Evolutionary conservation across 176 grass and related monocot genomes (phyloP), one percentile per base, ranked within the genome.

Genomic region (Aegilops speltoides): DNA sequence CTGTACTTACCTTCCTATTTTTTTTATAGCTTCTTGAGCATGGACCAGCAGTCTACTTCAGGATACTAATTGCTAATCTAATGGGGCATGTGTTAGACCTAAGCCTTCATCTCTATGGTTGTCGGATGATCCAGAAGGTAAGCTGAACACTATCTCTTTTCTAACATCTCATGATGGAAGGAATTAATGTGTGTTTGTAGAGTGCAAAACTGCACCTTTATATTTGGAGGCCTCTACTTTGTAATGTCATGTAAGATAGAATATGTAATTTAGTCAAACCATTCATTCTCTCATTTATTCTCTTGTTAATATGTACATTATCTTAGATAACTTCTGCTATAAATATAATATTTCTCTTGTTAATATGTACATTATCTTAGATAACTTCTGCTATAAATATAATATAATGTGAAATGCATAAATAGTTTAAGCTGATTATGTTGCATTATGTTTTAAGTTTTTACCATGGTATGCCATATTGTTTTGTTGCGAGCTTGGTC

Each of bases 81-180:
- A 41, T 26, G 76, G 82, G 82, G 56, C n/a, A 83, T 66, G 82
- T 90, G 56, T 38, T 95, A 15, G 15, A 13, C 2, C 73, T 90
- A 28, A 83, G 90, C 52, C 62, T 84, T 81, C 67, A 95, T 22
- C 31, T 40, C 64, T 83, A 78, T 17, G 90, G 90, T 1, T 88
- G 68, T 70, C 33, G 68, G 66, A 90, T 95, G 46, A 76, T 95
- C 19, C 86, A 92, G 33, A 95, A 87, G 85, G 93, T 95, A 86
- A 72, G 65, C 13, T 61, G 23, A 28, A 54, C 16, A 60, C 8
- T 40, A 12, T 36, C 1, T 17, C 14, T 43, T 41, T 61, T 60
- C 45, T 17, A 65, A 57, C 61, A 54, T 82, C 34, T 87, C 32
- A 68, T 15, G 38, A 67, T 28, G 37, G 65, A 69, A 50, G 34